These are phyloP conservation scores for Lecanoromycetidae sp. DNA, from an alignment of 2,329 filamentous ascomycete species.

Conservation along the genomic window DNA sequence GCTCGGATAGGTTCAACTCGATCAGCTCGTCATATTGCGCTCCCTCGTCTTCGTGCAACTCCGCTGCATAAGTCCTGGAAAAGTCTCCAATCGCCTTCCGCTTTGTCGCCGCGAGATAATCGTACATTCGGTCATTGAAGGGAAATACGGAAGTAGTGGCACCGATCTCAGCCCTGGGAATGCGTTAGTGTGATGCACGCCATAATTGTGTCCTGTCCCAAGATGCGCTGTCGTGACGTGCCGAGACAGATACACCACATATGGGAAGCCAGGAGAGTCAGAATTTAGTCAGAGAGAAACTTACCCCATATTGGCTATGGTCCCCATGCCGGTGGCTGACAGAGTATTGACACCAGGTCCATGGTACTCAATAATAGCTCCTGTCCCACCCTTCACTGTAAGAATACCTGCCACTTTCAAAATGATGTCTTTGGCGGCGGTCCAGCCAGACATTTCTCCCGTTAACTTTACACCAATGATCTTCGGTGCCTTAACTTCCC, in stretches of 20 bases:
- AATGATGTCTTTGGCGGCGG: slow-evolving; percentile 91
- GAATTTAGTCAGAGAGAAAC: background rate
- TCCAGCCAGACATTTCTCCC: slow-evolving; percentile 80
- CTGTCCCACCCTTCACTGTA: slow-evolving; percentile 96
- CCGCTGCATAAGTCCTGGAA: slow-evolving; percentile 67
- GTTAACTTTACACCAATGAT: slow-evolving; percentile 93
- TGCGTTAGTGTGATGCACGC: background rate
- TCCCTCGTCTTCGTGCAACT: slow-evolving; percentile 77
- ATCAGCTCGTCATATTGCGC: slow-evolving; percentile 93
- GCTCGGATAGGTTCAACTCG: slow-evolving; percentile 86
- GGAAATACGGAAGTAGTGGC: slow-evolving; percentile 90
- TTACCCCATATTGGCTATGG: slow-evolving; percentile 27
- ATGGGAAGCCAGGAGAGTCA: background rate
- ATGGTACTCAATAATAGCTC: slow-evolving; percentile 67
- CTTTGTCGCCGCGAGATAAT: slow-evolving; percentile 88
- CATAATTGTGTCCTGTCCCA: too few relatives aligned
- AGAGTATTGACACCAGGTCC: slow-evolving; percentile 63
- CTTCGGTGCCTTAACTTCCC: slow-evolving; percentile 97
- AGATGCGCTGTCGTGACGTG: too few relatives aligned
- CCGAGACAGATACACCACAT: background rate
- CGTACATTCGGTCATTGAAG: slow-evolving; percentile 96
- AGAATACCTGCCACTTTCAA: slow-evolving; percentile 93
- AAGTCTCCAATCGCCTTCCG: slow-evolving; percentile 83
- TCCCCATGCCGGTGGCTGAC: slow-evolving; percentile 71
- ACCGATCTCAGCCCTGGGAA: slow-evolving; percentile 40